Base-by-base conservation (phyloP, 2,329 filamentous ascomycete species). In the Aspergillus ochraceoroseus region DNA sequence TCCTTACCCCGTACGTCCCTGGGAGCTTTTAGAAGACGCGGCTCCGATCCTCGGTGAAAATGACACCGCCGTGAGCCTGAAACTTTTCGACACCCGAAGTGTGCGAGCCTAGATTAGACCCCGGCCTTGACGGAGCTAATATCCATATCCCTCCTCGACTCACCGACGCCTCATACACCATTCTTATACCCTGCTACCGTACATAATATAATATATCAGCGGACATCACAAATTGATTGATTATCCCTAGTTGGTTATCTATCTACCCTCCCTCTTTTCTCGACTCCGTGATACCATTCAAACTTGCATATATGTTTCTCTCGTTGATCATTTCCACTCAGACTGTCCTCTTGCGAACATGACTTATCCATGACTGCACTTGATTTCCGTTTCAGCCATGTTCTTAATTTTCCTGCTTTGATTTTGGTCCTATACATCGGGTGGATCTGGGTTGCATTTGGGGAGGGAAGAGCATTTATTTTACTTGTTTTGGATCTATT, bases 1-100 rank as follows among this genome's bases (percentile, higher is more conserved):
- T 2, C 46, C 62, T 2, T 68, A 60, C 34, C 58, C 59, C 2
- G 46, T 65, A 7, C 63, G 63, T 14, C 62, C 61, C 18, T 71
- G 68, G 68, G 68, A 71, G 43, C 59, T 70, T 41, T 56, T 71
- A 15, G 65, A 67, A 46, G 68, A 70, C 42, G 63, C 68, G 7
- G 66, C 68, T 12, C 68, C 68, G 1, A 59, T 68, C 12, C 50
- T 65, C 14, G 65, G 67, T 15, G 53, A 57, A n/a, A 71, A 71
- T 43, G 68, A 71, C 43, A 70, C 68, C 3, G 65, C 67, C 13
- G 51, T 71, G 20, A 67, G 61, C 37, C 46, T 71, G 29, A 56
- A 62, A 13, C 65, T 63, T 29, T 70, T 71, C 41, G 65, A 66
- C 33, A 61, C 68, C 11, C 53, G 66, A 32, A 60, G 57, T 20